Conservation (phyloP, 352 stramenopile species). For the Phytophthora podocarpi region DNA sequence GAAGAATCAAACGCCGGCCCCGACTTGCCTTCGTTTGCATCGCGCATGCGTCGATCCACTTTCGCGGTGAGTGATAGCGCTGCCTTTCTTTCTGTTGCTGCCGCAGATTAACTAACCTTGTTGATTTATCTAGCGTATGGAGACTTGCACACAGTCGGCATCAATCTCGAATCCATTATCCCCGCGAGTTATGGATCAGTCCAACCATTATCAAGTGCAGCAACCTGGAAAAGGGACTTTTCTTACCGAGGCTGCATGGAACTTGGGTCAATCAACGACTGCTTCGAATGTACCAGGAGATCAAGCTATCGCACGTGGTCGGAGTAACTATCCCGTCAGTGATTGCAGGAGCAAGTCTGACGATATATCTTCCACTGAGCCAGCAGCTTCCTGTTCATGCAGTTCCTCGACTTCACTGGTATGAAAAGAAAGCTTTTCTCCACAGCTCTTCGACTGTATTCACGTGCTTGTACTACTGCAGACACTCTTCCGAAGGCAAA, state of each 20-base stretch:
- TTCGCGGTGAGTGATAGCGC: slow-evolving; percentile 33
- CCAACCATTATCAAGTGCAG: not conserved
- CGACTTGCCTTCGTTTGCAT: slow-evolving; percentile 31
- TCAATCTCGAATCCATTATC: not conserved
- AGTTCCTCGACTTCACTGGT: slow-evolving; percentile 29
- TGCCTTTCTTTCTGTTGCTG: no score
- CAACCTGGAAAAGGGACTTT: slow-evolving; percentile 11
- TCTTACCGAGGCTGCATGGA: slow-evolving; percentile 26
- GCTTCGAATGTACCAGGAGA: not conserved
- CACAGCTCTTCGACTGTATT: not conserved
- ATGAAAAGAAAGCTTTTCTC: not conserved
- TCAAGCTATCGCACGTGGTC: not conserved
- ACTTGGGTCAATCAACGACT: slow-evolving; percentile 1
- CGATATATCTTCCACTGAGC: slow-evolving; percentile 3
- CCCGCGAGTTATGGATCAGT: not conserved
- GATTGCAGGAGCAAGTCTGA: slow-evolving; percentile 14
- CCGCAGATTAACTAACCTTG: no score
- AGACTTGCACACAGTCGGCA: slow-evolving; percentile 15
- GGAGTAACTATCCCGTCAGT: not conserved
- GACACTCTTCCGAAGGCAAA: slow-evolving; percentile 26
- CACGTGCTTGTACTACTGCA: slow-evolving; percentile 5
- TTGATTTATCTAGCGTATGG: slow-evolving; percentile 21
- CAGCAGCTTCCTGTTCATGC: slow-evolving; percentile 19
- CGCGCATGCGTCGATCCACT: slow-evolving; percentile 36
- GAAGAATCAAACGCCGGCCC: slow-evolving; percentile 28